Evolutionary conservation across 345 rosid species (phyloP).

Genomic region (Syzygium aromaticum): DNA sequence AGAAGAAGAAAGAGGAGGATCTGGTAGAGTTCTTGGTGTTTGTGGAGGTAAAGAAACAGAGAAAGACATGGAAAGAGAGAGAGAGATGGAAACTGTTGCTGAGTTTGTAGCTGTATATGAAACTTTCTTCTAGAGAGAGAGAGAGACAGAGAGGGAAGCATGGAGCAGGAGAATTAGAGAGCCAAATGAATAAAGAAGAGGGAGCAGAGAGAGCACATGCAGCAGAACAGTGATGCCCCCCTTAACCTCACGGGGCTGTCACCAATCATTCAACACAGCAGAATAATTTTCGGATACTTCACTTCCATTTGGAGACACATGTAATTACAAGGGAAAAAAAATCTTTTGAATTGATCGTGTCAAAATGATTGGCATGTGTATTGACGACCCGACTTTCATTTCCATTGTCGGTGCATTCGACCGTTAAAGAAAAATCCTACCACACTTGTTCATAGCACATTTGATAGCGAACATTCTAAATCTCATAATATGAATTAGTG

Average conservation of each 20-base stretch:
- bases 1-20: conserved; percentile 11
- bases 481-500: not conserved
- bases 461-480: not conserved
- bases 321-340: not conserved
- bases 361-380: not conserved
- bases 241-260: not conserved
- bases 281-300: not conserved
- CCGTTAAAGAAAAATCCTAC: too few relatives aligned
- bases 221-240: conserved; percentile 32
- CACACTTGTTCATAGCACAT: too few relatives aligned
- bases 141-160: conserved; percentile 4
- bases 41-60: conserved; percentile 13
- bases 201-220: conserved; percentile 32
- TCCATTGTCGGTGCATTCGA: not conserved
- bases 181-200: not conserved
- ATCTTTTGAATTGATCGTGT: not conserved
- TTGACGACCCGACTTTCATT: not conserved
- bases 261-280: not conserved
- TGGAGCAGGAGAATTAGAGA: conserved; percentile 10
- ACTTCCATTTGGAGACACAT: not conserved
- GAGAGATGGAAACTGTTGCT: conserved; percentile 3
- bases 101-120: not conserved
- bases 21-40: conserved; percentile 21
- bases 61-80: conserved; percentile 6
- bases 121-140: not conserved